Evolutionary conservation across 768 basidiomycete genomes (phyloP), one percentile per base, ranked within the genome.

Genomic region (Serendipita sp.): DNA sequence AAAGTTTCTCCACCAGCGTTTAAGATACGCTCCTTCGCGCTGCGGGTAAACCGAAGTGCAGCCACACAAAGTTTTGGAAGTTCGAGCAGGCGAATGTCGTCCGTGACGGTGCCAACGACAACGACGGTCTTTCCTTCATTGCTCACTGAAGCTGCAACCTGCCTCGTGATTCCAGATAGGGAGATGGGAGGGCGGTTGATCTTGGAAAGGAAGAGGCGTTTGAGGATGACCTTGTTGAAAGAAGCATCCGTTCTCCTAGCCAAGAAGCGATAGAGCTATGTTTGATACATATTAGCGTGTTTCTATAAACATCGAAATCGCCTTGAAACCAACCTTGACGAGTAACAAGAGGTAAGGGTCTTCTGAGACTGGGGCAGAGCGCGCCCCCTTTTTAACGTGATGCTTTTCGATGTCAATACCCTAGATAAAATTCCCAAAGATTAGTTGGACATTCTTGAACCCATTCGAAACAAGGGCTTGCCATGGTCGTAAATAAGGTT

Each of bases 221-320:
- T 91, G 75, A 99, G 92, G 78, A 99, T 83, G 73, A 84, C 90
- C 84, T 92, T 89, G 89, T 99, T 99, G 81, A 99, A 99, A 68
- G 79, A 78, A 64, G 93, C 84, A 74, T 97, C 91, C 66, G 96
- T 98, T 73, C 96, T 88, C 73, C 96, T 88, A 69, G 96, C 94
- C 68, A 99, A 80, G 85, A 99, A 99, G 72, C 96, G 92, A 81
- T 99, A 99, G 69, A 98, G 85, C 95, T 99, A 71, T 4, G 32
- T 13, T 13, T 1, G 54, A 72, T 44, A 69, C 63, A 65, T 24
- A 13, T 35, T 44, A 58, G 66, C 65, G 58, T 71, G 48, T 13
- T 41, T 41, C 32, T 28, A 41, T 32, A 64, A 64, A 63, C 48
- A 56, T 11, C 18, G 11, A 53, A 11, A 45, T 24, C 2, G 28